phyloP scores from a whole-genome alignment of 768 basidiomycete genomes.

The Suillus luteus region DNA sequence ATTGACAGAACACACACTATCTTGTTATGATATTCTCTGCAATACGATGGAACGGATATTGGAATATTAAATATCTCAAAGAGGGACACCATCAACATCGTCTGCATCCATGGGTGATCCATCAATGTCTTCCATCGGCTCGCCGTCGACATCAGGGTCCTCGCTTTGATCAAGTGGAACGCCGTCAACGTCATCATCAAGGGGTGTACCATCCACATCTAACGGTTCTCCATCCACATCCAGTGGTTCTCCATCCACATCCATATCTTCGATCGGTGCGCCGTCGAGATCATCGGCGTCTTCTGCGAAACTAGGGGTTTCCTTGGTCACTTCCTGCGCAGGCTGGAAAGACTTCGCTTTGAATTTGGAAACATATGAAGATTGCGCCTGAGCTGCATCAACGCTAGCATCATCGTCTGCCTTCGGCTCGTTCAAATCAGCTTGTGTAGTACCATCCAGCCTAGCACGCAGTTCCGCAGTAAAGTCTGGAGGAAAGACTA shows the following conservation, averaged over 20 bases:
- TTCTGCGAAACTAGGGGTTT: constrained; percentile 36
- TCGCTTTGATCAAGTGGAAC: constrained; percentile 33
- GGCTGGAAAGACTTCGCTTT: constrained; percentile 79
- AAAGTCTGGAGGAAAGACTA: constrained; percentile 90
- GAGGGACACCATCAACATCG: constrained; percentile 19
- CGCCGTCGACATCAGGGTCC: constrained; percentile 27
- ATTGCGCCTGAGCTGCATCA: constrained; percentile 27
- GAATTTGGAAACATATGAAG: constrained; percentile 60
- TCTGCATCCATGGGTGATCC: constrained; percentile 39
- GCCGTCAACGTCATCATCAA: constrained; percentile 42
- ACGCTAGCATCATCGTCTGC: constrained; percentile 26
- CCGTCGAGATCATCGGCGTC: constrained; percentile 53
- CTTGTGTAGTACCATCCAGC: constrained; percentile 60
- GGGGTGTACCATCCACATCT: constrained; percentile 36
- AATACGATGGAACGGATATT: constrained; percentile 5
- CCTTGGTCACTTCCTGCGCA: constrained; percentile 46
- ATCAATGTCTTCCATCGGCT: constrained; percentile 37
- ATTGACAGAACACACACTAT: neutral
- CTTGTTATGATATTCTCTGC: constrained; percentile 2
- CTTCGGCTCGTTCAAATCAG: constrained; percentile 31
- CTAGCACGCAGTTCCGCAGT: constrained; percentile 71
- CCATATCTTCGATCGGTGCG: constrained; percentile 49
- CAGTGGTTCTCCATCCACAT: constrained; percentile 50
- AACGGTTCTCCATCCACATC: constrained; percentile 40
- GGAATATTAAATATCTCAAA: neutral